These are phyloP conservation scores for Hypsizygus marmoreus DNA, from an alignment of 768 basidiomycete genomes.

Conservation along the genomic window DNA sequence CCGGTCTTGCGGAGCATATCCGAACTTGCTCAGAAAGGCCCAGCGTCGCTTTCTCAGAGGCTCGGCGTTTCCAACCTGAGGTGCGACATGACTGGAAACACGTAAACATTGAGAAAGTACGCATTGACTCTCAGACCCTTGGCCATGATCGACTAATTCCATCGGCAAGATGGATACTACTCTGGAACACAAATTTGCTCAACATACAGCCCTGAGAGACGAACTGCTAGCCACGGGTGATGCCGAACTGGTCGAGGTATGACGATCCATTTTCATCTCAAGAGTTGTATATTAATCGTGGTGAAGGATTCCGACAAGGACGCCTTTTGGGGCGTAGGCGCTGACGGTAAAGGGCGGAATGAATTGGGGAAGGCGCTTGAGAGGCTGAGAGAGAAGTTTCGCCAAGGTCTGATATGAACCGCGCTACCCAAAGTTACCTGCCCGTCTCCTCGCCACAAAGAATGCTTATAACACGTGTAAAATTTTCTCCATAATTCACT, in stretches of 20 bases:
- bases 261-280: neutral
- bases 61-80: slow-evolving; percentile 62
- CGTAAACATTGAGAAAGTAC: slow-evolving; percentile 67
- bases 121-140: neutral
- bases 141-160: neutral
- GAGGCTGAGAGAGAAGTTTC: slow-evolving; percentile 59
- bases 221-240: slow-evolving; percentile 67
- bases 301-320: slow-evolving; percentile 72
- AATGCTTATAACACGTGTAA: too few species aligned
- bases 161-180: slow-evolving; percentile 63
- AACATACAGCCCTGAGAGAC: slow-evolving; percentile 59
- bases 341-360: slow-evolving; percentile 66
- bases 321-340: slow-evolving; percentile 77
- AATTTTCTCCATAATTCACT: too few species aligned
- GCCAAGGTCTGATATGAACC: too few species aligned
- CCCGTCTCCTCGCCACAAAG: too few species aligned
- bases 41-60: slow-evolving; percentile 66
- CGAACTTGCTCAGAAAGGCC: slow-evolving; percentile 64
- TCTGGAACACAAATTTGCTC: slow-evolving; percentile 69
- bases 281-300: slow-evolving; percentile 9
- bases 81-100: slow-evolving; percentile 69
- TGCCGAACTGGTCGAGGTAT: slow-evolving; percentile 69
- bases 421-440: too few species aligned
- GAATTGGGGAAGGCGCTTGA: slow-evolving; percentile 74
- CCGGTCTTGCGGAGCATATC: slow-evolving; percentile 69